Conservation (phyloP, 495 filamentous ascomycete genomes). For the Lasiosphaeriaceae sp. region DNA sequence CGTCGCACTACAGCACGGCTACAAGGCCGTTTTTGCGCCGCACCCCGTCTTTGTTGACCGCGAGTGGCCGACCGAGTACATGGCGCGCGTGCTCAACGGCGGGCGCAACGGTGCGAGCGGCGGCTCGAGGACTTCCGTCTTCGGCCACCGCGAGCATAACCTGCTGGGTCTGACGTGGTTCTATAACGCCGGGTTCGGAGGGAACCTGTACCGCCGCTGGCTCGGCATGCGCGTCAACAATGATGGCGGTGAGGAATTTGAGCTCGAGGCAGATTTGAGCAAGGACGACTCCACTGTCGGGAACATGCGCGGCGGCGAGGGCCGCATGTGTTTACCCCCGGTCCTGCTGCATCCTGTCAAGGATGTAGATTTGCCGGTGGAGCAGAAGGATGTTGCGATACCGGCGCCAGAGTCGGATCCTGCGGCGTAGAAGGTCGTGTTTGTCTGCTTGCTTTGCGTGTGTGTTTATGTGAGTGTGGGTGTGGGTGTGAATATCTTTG, state of each 20-base stretch:
- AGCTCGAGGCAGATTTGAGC: constrained; percentile 53
- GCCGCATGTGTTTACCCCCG: constrained; percentile 88
- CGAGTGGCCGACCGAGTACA: constrained; percentile 75
- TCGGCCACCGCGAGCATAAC: constrained; percentile 86
- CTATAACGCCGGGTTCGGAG: constrained; percentile 82
- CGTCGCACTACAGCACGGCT: constrained; percentile 83
- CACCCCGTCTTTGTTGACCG: constrained; percentile 91
- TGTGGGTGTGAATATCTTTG: no score
- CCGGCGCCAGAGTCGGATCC: constrained; percentile 35
- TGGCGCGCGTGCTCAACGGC: constrained; percentile 79
- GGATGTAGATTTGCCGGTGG: constrained; percentile 72
- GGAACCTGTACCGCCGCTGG: constrained; percentile 83
- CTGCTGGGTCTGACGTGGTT: constrained; percentile 89
- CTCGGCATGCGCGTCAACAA: constrained; percentile 79
- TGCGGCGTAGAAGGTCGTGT: constrained; percentile 16
- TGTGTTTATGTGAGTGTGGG: not conserved
- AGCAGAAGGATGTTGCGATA: constrained; percentile 48
- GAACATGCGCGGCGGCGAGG: constrained; percentile 57
- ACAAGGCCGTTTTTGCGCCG: constrained; percentile 91
- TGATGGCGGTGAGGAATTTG: constrained; percentile 80
- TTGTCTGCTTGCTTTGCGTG: not conserved
- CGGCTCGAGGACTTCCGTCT: constrained; percentile 69
- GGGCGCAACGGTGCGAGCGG: constrained; percentile 75
- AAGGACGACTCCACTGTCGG: constrained; percentile 44
- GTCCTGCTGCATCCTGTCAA: constrained; percentile 95